Base-by-base conservation (phyloP, 1,284 basidiomycete species). In the Leccinum angustisporum region DNA sequence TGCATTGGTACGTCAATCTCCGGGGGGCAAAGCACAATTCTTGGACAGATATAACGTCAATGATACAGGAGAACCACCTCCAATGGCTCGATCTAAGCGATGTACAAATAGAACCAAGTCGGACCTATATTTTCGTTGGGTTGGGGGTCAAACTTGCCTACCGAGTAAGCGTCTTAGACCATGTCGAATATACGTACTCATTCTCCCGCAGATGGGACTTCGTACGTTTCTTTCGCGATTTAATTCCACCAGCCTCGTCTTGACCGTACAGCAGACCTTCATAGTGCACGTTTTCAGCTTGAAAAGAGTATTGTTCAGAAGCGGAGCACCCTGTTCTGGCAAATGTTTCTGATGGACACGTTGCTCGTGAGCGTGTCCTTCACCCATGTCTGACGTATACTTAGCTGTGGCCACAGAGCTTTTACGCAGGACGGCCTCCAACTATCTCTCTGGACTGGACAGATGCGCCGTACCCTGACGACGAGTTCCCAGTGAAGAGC, bases 301-400 rank as follows among this genome's bases (percentile, higher is more conserved):
- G 77, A 78, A 38, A 75, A 79, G 38, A 71, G 76, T 31, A 75
- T 80, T 54, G 73, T 78, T 14, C 76, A 83, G 57, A 75, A 78
- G 58, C 81, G 88, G 6, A 80, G 78, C 61, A 79, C 78, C 27
- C 76, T 86, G 4, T 90, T 88, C 68, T 90, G 88, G 86, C 84
- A 86, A 61, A 70, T 89, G 14, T 87, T 86, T 66, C 61, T 76
- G 21, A 71, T 80, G 21, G 87, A 89, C 66, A 84, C 84, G 0
- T 83, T 82, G 80, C 72, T 82, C 31, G 87, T 89, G 66, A 65
- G 83, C 21, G 18, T 30, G 13, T 27, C 1, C 1, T 5, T 8
- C 36, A 34, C 6, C 21, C 6, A 16, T 36, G 7, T 51, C 18
- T 40, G 33, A 33, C 2, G 3, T 13, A 53, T 40, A 43, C 38